These are phyloP conservation scores for Leucosporidium yakuticum DNA, from an alignment of 768 basidiomycete genomes.

Conservation along the genomic window DNA sequence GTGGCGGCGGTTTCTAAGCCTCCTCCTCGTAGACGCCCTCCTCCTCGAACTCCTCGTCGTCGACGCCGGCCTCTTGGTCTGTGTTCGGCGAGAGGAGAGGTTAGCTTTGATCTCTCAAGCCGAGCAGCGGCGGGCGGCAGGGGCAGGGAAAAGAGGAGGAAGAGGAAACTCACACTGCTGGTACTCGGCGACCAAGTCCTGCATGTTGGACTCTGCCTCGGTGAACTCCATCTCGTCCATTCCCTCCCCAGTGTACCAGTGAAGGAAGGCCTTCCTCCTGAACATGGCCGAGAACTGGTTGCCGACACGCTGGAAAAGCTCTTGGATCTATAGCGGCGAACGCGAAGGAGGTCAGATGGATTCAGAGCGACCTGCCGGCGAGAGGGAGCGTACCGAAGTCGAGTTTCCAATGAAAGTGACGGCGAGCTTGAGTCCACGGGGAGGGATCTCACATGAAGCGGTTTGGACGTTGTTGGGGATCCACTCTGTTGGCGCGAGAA, in stretches of 20 bases:
- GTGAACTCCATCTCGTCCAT: constrained; percentile 62
- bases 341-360: not conserved
- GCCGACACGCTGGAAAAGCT: constrained; percentile 70
- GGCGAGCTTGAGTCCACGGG: constrained; percentile 20
- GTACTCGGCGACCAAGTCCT: constrained; percentile 35
- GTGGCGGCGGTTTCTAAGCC: constrained; percentile 12
- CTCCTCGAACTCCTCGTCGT: constrained; percentile 27
- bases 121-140: no score
- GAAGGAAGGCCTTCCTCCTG: constrained; percentile 75
- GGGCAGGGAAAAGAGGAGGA: constrained; percentile 14
- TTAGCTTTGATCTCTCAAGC: no score
- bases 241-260: constrained; percentile 90
- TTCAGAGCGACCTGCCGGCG: no score
- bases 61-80: constrained; percentile 6
- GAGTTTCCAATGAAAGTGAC: constrained; percentile 48
- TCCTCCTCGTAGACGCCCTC: constrained; percentile 40
- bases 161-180: constrained; percentile 44
- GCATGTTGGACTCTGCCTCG: constrained; percentile 30
- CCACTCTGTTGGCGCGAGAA: constrained; percentile 26
- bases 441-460: constrained; percentile 39
- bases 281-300: constrained; percentile 72
- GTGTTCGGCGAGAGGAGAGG: not conserved
- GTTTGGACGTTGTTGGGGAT: constrained; percentile 47
- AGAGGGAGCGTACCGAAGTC: constrained; percentile 1
- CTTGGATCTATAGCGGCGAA: constrained; percentile 62